Evolutionary conservation across 1,139 yeast species (phyloP).

Genomic region (Yamadazyma jaroonii): DNA sequence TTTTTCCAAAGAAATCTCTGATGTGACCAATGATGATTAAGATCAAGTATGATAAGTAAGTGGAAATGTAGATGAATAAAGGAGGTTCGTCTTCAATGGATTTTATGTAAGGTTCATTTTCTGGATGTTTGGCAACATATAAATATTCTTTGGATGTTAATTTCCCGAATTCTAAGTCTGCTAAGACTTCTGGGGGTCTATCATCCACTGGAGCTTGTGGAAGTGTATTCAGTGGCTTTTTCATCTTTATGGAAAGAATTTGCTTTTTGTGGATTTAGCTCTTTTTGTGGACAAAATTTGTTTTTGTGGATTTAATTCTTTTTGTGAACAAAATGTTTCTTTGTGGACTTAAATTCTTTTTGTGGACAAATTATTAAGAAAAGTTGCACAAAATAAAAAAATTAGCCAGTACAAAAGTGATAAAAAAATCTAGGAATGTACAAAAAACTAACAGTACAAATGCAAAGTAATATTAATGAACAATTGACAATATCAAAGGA

Average conservation of each 20-base stretch:
- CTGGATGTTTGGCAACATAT: slow-evolving; percentile 50
- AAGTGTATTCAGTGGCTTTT: slow-evolving; percentile 23
- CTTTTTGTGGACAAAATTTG: no score
- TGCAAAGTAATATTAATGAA: not conserved
- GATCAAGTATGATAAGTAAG: slow-evolving; percentile 80
- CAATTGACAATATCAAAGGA: not conserved
- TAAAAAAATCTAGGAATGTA: no score
- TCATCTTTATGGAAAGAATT: no score
- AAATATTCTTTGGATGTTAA: slow-evolving; percentile 57
- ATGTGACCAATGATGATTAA: slow-evolving; percentile 86
- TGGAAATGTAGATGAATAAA: slow-evolving; percentile 69
- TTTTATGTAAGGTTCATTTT: slow-evolving; percentile 53
- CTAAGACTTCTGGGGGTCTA: slow-evolving; percentile 49
- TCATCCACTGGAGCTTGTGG: slow-evolving; percentile 51
- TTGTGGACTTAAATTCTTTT: no score
- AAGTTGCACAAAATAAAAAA: no score
- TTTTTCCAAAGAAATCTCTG: slow-evolving; percentile 82
- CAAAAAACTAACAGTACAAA: no score
- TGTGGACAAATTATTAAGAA: no score
- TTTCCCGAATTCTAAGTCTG: slow-evolving; percentile 64
- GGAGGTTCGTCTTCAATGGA: slow-evolving; percentile 85
- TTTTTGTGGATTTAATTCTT: not conserved
- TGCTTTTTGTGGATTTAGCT: not conserved
- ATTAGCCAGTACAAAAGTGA: no score
- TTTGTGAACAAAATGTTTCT: no score